Evolutionary conservation across 202 grass and related monocot species (phyloP).

Genomic region (Dendrocalamus latiflorus): DNA sequence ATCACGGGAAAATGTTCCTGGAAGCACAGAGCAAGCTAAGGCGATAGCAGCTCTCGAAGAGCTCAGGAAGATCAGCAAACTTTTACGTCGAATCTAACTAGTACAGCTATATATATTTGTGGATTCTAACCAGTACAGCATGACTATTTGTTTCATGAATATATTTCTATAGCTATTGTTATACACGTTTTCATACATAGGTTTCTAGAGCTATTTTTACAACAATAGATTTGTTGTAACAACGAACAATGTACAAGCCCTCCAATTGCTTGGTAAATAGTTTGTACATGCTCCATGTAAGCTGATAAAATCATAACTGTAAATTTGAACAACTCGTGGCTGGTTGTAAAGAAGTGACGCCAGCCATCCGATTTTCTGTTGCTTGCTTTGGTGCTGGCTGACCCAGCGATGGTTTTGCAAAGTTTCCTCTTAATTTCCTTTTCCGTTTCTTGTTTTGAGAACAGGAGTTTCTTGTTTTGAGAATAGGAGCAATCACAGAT

Average conservation of each 20-base stretch:
- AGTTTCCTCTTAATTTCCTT: not conserved
- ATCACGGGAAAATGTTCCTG: slow-evolving; percentile 7
- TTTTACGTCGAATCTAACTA: slow-evolving; percentile 48
- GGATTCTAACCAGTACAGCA: slow-evolving; percentile 29
- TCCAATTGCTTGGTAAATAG: slow-evolving; percentile 15
- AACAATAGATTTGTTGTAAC: not conserved
- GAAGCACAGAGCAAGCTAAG: slow-evolving; percentile 35
- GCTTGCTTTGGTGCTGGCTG: not conserved
- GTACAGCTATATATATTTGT: not conserved
- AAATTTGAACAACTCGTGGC: not conserved
- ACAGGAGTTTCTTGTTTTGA: too few relatives aligned
- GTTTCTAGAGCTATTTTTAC: not conserved
- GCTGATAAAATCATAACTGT: slow-evolving; percentile 17
- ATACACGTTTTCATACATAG: not conserved
- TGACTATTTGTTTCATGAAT: slow-evolving; percentile 9
- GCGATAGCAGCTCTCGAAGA: slow-evolving; percentile 48
- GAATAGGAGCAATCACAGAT: not conserved
- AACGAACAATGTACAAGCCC: not conserved
- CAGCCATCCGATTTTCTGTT: not conserved
- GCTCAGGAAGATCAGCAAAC: slow-evolving; percentile 69
- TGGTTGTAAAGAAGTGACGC: slow-evolving; percentile 8
- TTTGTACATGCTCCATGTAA: slow-evolving; percentile 29
- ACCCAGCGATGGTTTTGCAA: not conserved
- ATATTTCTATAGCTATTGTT: not conserved
- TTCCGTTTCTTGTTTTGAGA: not conserved